phyloP scores from a whole-genome alignment of 140 eudicot species.

The Oenanthe javanica region DNA sequence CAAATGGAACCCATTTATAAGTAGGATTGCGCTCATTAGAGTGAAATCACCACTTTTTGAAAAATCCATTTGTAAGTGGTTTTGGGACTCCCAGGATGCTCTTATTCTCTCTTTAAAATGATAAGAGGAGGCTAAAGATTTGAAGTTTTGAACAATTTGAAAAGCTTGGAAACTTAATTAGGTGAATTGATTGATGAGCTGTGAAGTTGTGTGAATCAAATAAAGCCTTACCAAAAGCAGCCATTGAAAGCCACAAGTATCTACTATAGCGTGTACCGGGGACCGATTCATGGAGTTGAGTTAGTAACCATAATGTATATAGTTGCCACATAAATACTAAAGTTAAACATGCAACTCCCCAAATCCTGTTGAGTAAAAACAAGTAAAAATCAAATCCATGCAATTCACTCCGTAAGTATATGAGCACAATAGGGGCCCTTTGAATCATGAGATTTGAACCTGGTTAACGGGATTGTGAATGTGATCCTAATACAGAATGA shows the following conservation, averaged over 20 bases:
- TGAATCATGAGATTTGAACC: too few species aligned
- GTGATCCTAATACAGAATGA: too few species aligned
- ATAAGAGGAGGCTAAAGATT: too few species aligned
- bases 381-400: background rate
- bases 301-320: slow-evolving; percentile 57
- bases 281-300: slow-evolving; percentile 62
- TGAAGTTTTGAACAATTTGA: background rate
- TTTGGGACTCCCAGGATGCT: too few species aligned
- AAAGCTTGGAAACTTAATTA: too few species aligned
- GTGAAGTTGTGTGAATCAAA: background rate
- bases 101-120: too few species aligned
- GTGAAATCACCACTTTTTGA: too few species aligned
- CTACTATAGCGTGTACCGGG: slow-evolving; percentile 63
- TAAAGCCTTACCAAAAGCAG: slow-evolving; percentile 49
- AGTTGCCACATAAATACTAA: slow-evolving; percentile 57
- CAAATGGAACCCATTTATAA: too few species aligned
- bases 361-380: slow-evolving; percentile 24
- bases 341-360: slow-evolving; percentile 42
- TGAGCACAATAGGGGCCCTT: too few species aligned
- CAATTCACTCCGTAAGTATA: background rate
- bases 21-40: too few species aligned
- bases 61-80: too few species aligned
- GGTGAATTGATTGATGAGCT: background rate
- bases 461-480: too few species aligned
- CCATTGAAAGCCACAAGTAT: slow-evolving; percentile 61